Base-by-base conservation (phyloP, 1,284 basidiomycete species). In the Chiua sp. region DNA sequence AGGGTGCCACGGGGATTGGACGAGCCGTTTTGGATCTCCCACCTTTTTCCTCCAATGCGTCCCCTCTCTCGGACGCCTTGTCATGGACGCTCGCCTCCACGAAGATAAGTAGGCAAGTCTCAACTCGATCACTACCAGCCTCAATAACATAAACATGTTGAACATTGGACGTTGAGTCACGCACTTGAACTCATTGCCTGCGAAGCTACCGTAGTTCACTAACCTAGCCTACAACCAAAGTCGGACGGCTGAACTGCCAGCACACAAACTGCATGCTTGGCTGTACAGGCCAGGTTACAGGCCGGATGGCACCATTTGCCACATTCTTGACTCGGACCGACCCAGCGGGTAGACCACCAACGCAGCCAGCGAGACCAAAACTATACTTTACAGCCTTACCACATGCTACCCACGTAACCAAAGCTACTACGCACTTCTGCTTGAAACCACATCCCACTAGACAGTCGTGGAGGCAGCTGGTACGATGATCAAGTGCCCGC, bases 1-100 rank as follows among this genome's bases (percentile, higher is more conserved):
- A 28, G 63, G 12, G 59, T 69, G 70, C 63, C 59, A 74, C 51
- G 66, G 72, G 70, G 70, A 71, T 70, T 33, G 62, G 74, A 66
- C 61, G 61, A 61, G 52, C 42, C 11, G n/a, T n/a, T n/a, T 44
- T 18, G 42, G 42, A 44, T 13, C 42, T n/a, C 20, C 35, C 23
- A n/a, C 57, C 55, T 56, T 60, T 63, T 53, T 48, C 56, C 46
- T 63, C 59, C 60, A 50, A n/a, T 7, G 60, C 50, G 59, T 59
- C 55, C 51, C 53, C 39, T 30, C 32, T 53, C 39, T 16, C 22
- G 51, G 65, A 57, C 18, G 63, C 65, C 63, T 63, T 57, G 58
- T 55, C 46, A 26, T 22, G 48, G n/a, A 35, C 47, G 48, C 33
- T 35, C 42, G 32, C 54, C 22, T 48, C 47, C 52, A 28, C 16